These are phyloP conservation scores for Nematodospora anomalae DNA, from an alignment of 1,139 yeast genomes.

Conservation along the genomic window DNA sequence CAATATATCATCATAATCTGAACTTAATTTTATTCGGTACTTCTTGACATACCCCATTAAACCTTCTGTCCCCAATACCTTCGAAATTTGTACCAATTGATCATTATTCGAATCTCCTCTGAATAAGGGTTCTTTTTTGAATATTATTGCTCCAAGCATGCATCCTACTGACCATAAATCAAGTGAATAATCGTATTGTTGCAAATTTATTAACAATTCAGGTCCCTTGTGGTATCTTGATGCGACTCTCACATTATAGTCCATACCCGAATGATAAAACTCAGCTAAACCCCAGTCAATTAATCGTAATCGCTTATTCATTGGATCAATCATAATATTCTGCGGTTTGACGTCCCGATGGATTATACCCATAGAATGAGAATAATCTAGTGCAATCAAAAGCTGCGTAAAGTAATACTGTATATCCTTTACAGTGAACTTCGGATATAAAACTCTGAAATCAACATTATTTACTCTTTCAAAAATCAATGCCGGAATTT, in stretches of 20 bases:
- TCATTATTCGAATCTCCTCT: constrained; percentile 79
- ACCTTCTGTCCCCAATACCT: constrained; percentile 73
- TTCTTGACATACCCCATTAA: constrained; percentile 59
- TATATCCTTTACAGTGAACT: constrained; percentile 60
- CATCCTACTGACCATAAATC: constrained; percentile 86
- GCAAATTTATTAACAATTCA: constrained; percentile 69
- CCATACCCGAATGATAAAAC: constrained; percentile 75
- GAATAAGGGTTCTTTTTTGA: constrained; percentile 76
- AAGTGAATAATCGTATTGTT: constrained; percentile 74
- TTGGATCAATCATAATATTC: constrained; percentile 80
- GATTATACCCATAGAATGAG: constrained; percentile 82
- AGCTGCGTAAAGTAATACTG: constrained; percentile 71
- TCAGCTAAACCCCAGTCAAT: constrained; percentile 89
- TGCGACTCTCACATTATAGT: constrained; percentile 79
- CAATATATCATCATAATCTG: constrained; percentile 66
- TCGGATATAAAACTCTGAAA: constrained; percentile 69
- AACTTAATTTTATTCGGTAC: constrained; percentile 59
- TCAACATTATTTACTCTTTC: constrained; percentile 73
- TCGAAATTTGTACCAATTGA: constrained; percentile 75
- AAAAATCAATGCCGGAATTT: constrained; percentile 74
- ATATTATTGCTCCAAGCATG: constrained; percentile 73
- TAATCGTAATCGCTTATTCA: constrained; percentile 57
- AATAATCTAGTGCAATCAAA: constrained; percentile 69
- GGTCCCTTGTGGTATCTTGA: constrained; percentile 83
- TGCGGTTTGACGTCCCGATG: constrained; percentile 86